Base-by-base conservation (phyloP, 2,329 filamentous ascomycete species). In the Didymella lethalis region DNA sequence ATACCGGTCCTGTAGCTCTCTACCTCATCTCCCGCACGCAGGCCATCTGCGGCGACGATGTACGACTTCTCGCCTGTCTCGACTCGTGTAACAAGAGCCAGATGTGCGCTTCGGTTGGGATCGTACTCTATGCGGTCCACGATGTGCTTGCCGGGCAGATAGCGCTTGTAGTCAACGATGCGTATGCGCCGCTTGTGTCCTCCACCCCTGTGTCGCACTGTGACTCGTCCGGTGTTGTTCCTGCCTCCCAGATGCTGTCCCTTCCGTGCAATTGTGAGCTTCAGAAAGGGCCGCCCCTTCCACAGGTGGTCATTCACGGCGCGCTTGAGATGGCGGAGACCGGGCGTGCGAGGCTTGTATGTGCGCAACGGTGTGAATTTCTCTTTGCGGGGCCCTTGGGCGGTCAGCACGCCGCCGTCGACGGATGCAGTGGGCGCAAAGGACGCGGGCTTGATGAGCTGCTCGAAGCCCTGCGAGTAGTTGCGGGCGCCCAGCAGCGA, bases 111-210 rank as follows among this genome's bases (percentile, higher is more conserved):
- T 50, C 95, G 90, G 65, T 92, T 92, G 0, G 95, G 95, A 71
- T 99, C 96, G 77, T 98, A 93, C 78, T 99, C 95, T 72, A 99
- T 95, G 61, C 95, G 88, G 75, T 98, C 93, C 54, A 99, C 94
- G 16, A 89, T 79, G 70, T 98, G 95, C 64, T 91, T 88, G 18
- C 95, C 95, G 0, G 93, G 87, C 26, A 85, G 85, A 77, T 84
- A 87, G 53, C 95, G 89, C 65, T 88, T 82, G 76, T 97, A 99
- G 78, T 99, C 96, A 32, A 99, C 88, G 1, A 88, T 95, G 60
- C 96, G 85, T 80, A 99, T 96, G 74, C 95, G 89, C 73, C 93
- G 85, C 84, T 97, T 96, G 61, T 90, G 89, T 66, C 95, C 96
- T 77, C 94, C 95, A 75, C 95, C 95, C 57, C 90, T 89, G 81